Evolutionary conservation across 805 yeast species (phyloP).

Genomic region (Wickerhamiella lipophila): DNA sequence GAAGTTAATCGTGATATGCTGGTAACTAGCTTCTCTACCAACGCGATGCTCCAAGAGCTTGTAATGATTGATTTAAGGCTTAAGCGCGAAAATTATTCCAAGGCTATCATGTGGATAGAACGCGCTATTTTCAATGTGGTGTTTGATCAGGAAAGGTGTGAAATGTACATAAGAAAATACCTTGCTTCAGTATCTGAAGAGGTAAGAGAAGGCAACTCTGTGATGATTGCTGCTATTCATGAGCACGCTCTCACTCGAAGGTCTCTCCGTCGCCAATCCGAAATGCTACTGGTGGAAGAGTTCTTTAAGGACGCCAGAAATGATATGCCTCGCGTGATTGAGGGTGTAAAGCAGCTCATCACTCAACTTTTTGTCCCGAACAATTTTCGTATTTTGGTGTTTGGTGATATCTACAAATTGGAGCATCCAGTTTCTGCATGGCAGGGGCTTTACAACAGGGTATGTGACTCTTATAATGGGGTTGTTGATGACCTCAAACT

Average conservation of each 20-base stretch:
- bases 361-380: constrained; percentile 39
- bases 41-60: constrained; percentile 55
- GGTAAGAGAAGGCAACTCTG: constrained; percentile 49
- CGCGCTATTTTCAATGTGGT: constrained; percentile 51
- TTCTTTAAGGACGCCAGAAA: constrained; percentile 42
- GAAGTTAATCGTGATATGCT: constrained; percentile 63
- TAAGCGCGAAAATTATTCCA: constrained; percentile 45
- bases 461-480: too few species aligned
- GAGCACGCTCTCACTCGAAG: constrained; percentile 42
- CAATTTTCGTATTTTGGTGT: constrained; percentile 54
- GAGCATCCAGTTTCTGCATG: constrained; percentile 48
- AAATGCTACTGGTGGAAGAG: constrained; percentile 49
- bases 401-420: constrained; percentile 52
- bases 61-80: constrained; percentile 50
- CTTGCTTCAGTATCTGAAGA: constrained; percentile 48
- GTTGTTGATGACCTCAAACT: constrained; percentile 8
- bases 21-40: constrained; percentile 38
- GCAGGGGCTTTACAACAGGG: constrained; percentile 25
- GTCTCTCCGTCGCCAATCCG: constrained; percentile 54
- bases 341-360: constrained; percentile 42
- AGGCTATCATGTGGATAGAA: constrained; percentile 66
- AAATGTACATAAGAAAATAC: constrained; percentile 49
- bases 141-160: constrained; percentile 62
- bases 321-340: constrained; percentile 34
- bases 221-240: constrained; percentile 53